Conservation (phyloP, 1,139 yeast genomes). For the Trichomonascaceae sp. region DNA sequence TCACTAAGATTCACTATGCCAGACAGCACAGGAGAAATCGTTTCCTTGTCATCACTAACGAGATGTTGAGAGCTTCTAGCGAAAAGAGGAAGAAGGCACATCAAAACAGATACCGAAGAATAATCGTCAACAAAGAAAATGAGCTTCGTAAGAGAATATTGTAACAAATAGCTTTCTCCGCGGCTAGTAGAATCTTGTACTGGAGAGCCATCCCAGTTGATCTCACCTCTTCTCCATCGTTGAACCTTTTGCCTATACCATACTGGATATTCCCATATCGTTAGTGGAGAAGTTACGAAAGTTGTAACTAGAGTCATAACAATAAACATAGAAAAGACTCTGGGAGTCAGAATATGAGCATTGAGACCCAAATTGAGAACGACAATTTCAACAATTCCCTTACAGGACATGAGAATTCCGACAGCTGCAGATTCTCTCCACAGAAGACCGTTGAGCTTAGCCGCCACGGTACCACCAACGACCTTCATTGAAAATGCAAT, state of each 20-base stretch:
- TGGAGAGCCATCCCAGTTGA: conserved; percentile 37
- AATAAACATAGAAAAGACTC: conserved; percentile 71
- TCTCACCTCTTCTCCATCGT: conserved; percentile 28
- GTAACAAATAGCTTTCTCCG: conserved; percentile 9
- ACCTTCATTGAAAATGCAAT: conserved; percentile 65
- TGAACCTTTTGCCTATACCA: conserved; percentile 51
- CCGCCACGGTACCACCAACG: conserved; percentile 59
- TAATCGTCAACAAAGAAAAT: conserved; percentile 22
- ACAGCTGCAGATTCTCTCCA: conserved; percentile 72
- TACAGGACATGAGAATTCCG: conserved; percentile 82
- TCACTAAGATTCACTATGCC: background rate
- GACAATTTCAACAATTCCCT: conserved; percentile 67
- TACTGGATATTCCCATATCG: conserved; percentile 52
- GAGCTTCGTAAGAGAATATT: conserved; percentile 15
- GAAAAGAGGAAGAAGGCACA: conserved; percentile 33
- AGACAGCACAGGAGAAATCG: background rate
- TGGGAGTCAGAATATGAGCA: conserved; percentile 57
- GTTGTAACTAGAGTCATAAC: conserved; percentile 76
- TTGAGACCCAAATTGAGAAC: conserved; percentile 68
- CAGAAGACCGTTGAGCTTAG: conserved; percentile 52
- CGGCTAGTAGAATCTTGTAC: conserved; percentile 7
- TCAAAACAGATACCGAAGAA: conserved; percentile 24
- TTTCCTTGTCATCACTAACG: conserved; percentile 13
- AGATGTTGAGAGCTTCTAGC: background rate
- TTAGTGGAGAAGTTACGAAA: conserved; percentile 67